A percentile compares a stretch with the other conserved stretches of the same genome.
These are phyloP conservation scores for Suillus weaverae DNA, from an alignment of 768 basidiomycete genomes.

Conservation along the genomic window DNA sequence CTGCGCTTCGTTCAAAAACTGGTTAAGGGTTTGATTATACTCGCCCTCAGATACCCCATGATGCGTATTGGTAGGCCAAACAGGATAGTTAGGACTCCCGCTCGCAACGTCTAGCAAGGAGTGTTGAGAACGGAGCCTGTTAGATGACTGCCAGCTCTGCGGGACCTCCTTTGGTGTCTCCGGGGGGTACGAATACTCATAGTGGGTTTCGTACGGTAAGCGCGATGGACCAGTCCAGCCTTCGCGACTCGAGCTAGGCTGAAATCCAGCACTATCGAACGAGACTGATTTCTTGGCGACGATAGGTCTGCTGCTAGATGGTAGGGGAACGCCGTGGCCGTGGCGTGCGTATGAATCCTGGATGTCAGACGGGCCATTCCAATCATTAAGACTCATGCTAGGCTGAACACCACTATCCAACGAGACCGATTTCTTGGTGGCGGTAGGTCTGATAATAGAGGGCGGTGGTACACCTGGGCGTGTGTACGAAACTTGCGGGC, in stretches of 20 bases:
- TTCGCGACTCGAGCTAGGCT: constrained; percentile 21
- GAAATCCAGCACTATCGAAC: constrained; percentile 21
- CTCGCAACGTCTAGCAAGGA: constrained; percentile 7
- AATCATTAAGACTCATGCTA: not conserved
- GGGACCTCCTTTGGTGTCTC: constrained; percentile 27
- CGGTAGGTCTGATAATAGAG: not conserved
- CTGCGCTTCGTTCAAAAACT: constrained; percentile 11
- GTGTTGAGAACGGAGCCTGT: constrained; percentile 21
- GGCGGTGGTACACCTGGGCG: not conserved
- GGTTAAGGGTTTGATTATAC: constrained; percentile 30
- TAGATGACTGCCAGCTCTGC: constrained; percentile 31
- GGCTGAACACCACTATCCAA: not conserved
- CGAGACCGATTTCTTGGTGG: not conserved
- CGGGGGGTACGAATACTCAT: constrained; percentile 25
- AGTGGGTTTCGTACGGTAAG: constrained; percentile 23
- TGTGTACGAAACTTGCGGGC: constrained; percentile 8
- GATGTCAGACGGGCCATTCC: not conserved
- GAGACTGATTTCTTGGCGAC: constrained; percentile 24
- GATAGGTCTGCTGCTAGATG: constrained; percentile 32
- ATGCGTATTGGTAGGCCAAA: constrained; percentile 23
- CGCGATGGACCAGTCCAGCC: constrained; percentile 23
- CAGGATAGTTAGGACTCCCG: constrained; percentile 6
- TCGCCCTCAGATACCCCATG: constrained; percentile 31
- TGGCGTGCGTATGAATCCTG: not conserved
- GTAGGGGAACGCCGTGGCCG: constrained; percentile 9